These are phyloP conservation scores for Gymnopilus dilepis DNA, from an alignment of 768 basidiomycete genomes.

Conservation along the genomic window DNA sequence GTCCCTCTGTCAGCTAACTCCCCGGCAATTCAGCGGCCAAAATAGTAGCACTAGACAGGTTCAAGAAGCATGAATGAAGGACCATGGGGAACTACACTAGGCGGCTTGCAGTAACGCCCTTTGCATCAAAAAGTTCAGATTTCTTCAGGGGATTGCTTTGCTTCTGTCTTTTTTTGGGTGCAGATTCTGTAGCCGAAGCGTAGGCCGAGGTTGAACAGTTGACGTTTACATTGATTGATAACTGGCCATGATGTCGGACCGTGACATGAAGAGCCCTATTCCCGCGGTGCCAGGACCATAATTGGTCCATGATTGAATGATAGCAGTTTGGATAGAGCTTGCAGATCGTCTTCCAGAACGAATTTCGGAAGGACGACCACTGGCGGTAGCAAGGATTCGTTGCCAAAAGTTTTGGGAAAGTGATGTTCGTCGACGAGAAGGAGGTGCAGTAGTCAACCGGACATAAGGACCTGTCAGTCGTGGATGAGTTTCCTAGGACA, in stretches of 20 bases:
- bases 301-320: neutral
- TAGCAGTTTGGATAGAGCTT: neutral
- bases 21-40: neutral
- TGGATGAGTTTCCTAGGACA: neutral
- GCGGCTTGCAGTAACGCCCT: constrained; percentile 1
- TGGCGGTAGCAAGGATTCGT: neutral
- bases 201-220: constrained; percentile 4
- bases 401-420: neutral
- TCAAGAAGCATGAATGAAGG: neutral
- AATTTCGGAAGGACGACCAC: neutral
- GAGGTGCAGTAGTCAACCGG: neutral
- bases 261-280: neutral
- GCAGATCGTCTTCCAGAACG: neutral
- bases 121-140: constrained; percentile 2
- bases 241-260: neutral
- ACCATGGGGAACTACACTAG: constrained; percentile 2
- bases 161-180: neutral
- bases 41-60: constrained; percentile 2
- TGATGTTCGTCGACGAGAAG: neutral
- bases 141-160: neutral
- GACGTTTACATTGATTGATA: constrained; percentile 2
- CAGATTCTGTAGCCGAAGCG: neutral
- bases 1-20: neutral
- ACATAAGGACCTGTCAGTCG: constrained; percentile 4
- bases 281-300: neutral